These are phyloP conservation scores for Pestalotiopsis sp. DNA, from an alignment of 2,329 filamentous ascomycete species.

Conservation along the genomic window DNA sequence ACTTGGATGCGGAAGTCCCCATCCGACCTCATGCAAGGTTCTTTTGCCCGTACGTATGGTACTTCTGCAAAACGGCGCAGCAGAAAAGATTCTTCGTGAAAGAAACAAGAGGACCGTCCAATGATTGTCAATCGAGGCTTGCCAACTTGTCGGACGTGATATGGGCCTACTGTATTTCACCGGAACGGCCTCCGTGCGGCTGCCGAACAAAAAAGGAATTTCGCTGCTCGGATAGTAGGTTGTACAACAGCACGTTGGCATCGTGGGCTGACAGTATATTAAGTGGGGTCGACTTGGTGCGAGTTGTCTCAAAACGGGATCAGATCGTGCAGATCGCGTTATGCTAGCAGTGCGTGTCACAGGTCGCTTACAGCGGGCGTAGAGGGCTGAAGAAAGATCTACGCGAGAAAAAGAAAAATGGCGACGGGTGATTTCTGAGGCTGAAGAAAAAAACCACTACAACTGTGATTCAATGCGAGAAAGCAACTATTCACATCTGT, in stretches of 20 bases:
- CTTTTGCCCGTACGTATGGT: neutral
- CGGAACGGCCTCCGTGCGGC: neutral
- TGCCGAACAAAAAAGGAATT: neutral
- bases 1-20: neutral
- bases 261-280: neutral
- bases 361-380: neutral
- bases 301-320: neutral
- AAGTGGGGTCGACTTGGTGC: neutral
- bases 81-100: neutral
- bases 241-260: neutral
- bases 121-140: too few relatives aligned
- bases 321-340: neutral
- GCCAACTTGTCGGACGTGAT: neutral
- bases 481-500: neutral
- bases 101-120: too few relatives aligned
- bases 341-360: too few relatives aligned
- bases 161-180: neutral
- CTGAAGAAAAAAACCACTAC: neutral
- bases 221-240: neutral
- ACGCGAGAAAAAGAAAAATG: neutral
- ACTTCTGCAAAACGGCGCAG: neutral
- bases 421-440: neutral
- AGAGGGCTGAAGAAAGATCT: neutral
- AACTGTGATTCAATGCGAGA: neutral
- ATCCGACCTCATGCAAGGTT: neutral